Base-by-base conservation (phyloP, 768 basidiomycete genomes). In the Macrolepiota fuliginosa region DNA sequence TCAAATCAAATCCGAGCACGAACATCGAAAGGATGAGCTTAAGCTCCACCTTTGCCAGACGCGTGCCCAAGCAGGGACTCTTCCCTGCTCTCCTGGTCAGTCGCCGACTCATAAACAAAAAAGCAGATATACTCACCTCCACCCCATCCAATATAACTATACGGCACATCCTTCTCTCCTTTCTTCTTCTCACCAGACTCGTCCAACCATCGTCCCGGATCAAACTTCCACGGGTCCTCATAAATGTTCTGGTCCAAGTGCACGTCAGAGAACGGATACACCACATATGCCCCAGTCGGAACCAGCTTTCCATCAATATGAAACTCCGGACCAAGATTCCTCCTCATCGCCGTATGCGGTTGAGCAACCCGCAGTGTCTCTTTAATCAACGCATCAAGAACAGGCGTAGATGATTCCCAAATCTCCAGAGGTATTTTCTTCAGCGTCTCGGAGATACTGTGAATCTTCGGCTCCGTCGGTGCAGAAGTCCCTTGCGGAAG, bases 191-290 rank as follows among this genome's bases (percentile, higher is more conserved):
- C 42, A 2, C 37, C 46, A 57, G 13, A 29, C 24, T 37, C 56
- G n/a, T 45, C 12, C 60, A 55, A 54, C 60, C 60, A 61, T 32
- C 85, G 77, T 68, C 76, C 70, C 61, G 90, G 91, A 75, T 91
- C 87, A 67, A 90, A 92, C 66, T 77, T 84, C 88, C 88, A 90
- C 40, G 90, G 90, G 70, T 91, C 83, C 51, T 85, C 83, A 71
- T 92, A 92, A 22, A 92, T 72, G 63, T 81, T 79, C 42, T 86
- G 79, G 72, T 91, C 81, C 39, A 92, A 83, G 74, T 92, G 90
- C 46, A 91, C 86, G 68, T 89, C 87, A 70, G 87, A 88, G 72
- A 91, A 91, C 47, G 90, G 90, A 74, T 91, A 92, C 47, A 91
- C 79, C 52, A 90, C 83, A 68, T 89, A 91, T 57, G 89, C 83